Percentiles rank a stretch among this genome's conserved stretches.
phyloP scores from a whole-genome alignment of 805 yeast species.

The Hagleromyces aurorensis region DNA sequence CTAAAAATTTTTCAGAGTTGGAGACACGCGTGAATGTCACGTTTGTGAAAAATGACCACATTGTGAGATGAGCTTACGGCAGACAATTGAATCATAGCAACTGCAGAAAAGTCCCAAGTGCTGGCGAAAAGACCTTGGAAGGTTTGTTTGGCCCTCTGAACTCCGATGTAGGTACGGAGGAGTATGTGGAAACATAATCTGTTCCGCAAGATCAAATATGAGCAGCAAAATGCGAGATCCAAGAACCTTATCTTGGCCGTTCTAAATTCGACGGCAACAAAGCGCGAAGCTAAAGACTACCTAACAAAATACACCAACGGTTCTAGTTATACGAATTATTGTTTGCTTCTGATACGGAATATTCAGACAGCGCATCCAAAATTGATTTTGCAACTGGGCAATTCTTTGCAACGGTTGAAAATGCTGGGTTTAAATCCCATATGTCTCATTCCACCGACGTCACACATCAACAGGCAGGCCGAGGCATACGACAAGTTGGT shows the following conservation, averaged over 20 bases:
- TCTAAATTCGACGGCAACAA: slow-evolving; percentile 83
- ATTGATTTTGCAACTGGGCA: slow-evolving; percentile 13
- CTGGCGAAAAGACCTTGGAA: too few species aligned
- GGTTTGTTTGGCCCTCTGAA: slow-evolving; percentile 1
- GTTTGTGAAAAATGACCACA: too few species aligned
- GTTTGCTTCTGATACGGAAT: slow-evolving; percentile 25
- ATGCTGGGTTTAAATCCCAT: slow-evolving; percentile 64
- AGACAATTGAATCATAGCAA: too few species aligned
- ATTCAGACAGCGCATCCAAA: slow-evolving; percentile 8
- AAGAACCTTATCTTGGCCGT: slow-evolving; percentile 75
- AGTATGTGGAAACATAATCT: slow-evolving; percentile 18
- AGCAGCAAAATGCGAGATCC: slow-evolving; percentile 26
- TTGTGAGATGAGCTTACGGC: too few species aligned
- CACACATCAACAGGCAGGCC: slow-evolving; percentile 12
- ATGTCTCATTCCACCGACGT: slow-evolving; percentile 42
- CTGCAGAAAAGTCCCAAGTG: too few species aligned
- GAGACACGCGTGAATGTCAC: too few species aligned
- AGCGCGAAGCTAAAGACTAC: slow-evolving; percentile 82
- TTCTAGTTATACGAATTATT: slow-evolving; percentile 15
- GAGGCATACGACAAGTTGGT: slow-evolving; percentile 22
- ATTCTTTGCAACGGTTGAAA: slow-evolving; percentile 20
- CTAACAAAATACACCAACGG: slow-evolving; percentile 51
- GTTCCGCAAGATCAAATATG: slow-evolving; percentile 6
- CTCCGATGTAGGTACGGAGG: not conserved
- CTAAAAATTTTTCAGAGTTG: too few species aligned